Base-by-base conservation (phyloP, 352 stramenopile species). In the Globisporangium carolinianum region DNA sequence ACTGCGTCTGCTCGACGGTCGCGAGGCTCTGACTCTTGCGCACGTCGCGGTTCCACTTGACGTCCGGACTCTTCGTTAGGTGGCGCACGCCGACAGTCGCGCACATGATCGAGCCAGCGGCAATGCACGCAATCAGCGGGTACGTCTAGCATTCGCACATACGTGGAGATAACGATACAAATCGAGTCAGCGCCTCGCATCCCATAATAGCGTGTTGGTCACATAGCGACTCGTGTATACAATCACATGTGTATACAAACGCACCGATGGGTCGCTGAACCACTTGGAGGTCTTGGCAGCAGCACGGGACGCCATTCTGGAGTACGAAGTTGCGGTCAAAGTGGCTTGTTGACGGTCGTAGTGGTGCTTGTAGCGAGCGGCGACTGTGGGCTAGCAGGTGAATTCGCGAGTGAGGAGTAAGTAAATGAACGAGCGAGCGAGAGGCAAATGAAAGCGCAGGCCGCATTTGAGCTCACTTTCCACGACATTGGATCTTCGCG, bases 211-310 rank as follows among this genome's bases (percentile, higher is more conserved):
- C 1, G 24, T 3, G 24, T 32, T 32, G 24, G 24, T 32, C 24
- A 32, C 24, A 32, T 32, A 32, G 24, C 24, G 24, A 32, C 1
- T 32, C 24, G 24, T 32, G 24, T 32, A 3, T 32, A 32, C 24
- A 32, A 32, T 3, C 24, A 32, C 24, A 3, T 32, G 2, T 32
- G 24, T 32, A 32, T 32, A 32, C 1, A 32, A 32, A 32, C 68
- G 53, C 53, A 79, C 71, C n/a, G 71, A 69, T 39, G 71, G 69
- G 49, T 79, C 71, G 42, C 62, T 63, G 43, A 79, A 61, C 71
- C 71, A 79, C 57, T 75, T 69, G 54, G 68, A 73, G 2, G 65
- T 56, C 63, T 80, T 80, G 4, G 53, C 61, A 47, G 57, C 69
- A 60, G 38, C 48, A 41, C 72, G 72, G 35, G 72, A 61, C 42